Evolutionary conservation across 495 filamentous ascomycete species (phyloP).

Genomic region (Aspergillus sclerotioniger): DNA sequence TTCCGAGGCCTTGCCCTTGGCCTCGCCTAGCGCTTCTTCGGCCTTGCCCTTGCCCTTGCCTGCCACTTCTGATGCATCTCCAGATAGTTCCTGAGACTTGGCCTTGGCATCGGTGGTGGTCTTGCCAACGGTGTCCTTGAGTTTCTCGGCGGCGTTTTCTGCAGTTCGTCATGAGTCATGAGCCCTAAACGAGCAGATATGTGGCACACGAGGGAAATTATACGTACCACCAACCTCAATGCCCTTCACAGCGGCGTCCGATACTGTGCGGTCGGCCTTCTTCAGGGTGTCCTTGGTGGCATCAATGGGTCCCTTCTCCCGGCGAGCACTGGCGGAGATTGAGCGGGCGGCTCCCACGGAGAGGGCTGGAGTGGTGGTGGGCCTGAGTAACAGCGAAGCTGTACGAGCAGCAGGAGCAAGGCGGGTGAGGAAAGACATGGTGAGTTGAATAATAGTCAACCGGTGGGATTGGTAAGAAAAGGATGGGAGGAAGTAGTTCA

Average conservation of each 20-base stretch:
- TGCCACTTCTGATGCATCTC: conserved; percentile 39
- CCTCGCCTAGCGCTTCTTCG: conserved; percentile 35
- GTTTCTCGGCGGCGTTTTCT: conserved; percentile 47
- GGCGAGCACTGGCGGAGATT: conserved; percentile 32
- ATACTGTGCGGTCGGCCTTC: conserved; percentile 52
- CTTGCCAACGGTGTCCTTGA: conserved; percentile 40
- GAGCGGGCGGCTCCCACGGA: conserved; percentile 22
- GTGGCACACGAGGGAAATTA: neutral
- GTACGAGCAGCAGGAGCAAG: conserved; percentile 20
- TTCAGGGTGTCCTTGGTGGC: conserved; percentile 56
- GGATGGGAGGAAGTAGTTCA: neutral
- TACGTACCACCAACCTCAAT: conserved; percentile 58
- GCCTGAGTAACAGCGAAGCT: conserved; percentile 20
- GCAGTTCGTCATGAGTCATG: neutral
- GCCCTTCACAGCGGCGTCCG: conserved; percentile 57
- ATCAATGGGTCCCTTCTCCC: conserved; percentile 42
- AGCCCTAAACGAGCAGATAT: neutral
- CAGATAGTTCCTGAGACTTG: conserved; percentile 34
- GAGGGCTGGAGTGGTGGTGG: conserved; percentile 15
- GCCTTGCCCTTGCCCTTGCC: conserved; percentile 43
- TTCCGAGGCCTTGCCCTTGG: conserved; percentile 23
- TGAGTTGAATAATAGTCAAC: conserved; percentile 8
- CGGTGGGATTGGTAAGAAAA: neutral
- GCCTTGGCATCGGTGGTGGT: conserved; percentile 33
- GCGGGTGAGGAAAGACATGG: conserved; percentile 29